Conservation (phyloP, 2,329 filamentous ascomycete species). For the Trichoderma sp. region DNA sequence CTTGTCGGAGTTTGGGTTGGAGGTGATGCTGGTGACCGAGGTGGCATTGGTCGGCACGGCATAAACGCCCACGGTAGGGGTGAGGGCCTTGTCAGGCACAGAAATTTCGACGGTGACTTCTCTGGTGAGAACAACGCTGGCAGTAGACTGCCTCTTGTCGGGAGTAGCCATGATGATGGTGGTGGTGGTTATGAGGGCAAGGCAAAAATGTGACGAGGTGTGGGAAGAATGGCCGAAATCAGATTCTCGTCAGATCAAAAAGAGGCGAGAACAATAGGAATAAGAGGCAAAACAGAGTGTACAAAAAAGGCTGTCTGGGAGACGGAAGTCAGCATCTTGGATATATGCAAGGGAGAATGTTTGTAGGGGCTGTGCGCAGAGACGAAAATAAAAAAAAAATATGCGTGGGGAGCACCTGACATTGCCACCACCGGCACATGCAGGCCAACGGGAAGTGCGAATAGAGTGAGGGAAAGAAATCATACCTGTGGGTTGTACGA, state of each 20-base stretch:
- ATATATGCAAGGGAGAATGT: background rate
- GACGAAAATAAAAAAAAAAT: background rate
- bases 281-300: background rate
- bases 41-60: conserved; percentile 27
- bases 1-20: conserved; percentile 44
- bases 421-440: background rate
- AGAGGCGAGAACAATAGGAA: background rate
- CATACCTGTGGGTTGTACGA: background rate
- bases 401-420: background rate
- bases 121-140: conserved; percentile 5
- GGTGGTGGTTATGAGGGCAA: background rate
- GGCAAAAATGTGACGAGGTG: background rate
- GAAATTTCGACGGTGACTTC: conserved; percentile 16
- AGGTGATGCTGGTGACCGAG: conserved; percentile 38
- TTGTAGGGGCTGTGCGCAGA: background rate
- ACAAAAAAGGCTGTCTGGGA: background rate
- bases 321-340: background rate
- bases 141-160: conserved; percentile 16
- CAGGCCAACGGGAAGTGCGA: background rate
- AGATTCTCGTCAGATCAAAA: background rate
- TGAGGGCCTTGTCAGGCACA: conserved; percentile 26
- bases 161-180: background rate
- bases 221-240: background rate
- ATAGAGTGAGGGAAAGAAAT: background rate
- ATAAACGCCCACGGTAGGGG: conserved; percentile 27